phyloP scores from a whole-genome alignment of 495 filamentous ascomycete species.

The Trichoderma reesei region DNA sequence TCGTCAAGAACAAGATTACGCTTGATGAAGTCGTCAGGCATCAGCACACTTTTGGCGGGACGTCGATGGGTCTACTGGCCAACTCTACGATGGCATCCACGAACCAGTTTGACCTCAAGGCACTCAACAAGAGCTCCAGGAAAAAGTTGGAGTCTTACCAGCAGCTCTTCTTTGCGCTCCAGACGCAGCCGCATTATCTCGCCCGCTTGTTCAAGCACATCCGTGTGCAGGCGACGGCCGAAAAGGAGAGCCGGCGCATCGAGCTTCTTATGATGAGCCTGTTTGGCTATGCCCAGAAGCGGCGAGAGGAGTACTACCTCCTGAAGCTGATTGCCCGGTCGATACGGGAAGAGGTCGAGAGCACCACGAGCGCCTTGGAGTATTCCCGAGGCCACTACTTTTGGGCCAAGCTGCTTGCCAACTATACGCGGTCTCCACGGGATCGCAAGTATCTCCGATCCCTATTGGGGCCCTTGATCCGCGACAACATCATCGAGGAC shows the following conservation, averaged over 20 bases:
- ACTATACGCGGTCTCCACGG: slow-evolving; percentile 83
- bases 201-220: slow-evolving; percentile 76
- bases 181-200: slow-evolving; percentile 93
- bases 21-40: slow-evolving; percentile 96
- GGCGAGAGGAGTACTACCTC: slow-evolving; percentile 93
- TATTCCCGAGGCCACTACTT: slow-evolving; percentile 87
- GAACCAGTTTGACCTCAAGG: slow-evolving; percentile 93
- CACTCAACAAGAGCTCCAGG: slow-evolving; percentile 88
- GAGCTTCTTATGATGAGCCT: slow-evolving; percentile 93
- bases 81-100: slow-evolving; percentile 80
- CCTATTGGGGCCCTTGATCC: slow-evolving; percentile 70
- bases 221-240: slow-evolving; percentile 73
- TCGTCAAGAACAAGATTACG: slow-evolving; percentile 99
- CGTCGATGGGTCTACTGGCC: slow-evolving; percentile 74
- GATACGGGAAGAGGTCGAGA: slow-evolving; percentile 78
- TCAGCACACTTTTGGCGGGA: slow-evolving; percentile 91
- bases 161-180: slow-evolving; percentile 93
- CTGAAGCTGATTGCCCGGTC: slow-evolving; percentile 79
- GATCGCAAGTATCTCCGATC: slow-evolving; percentile 88
- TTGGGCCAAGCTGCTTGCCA: slow-evolving; percentile 76
- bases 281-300: slow-evolving; percentile 94
- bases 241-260: slow-evolving; percentile 86
- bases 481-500: slow-evolving; percentile 84
- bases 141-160: slow-evolving; percentile 95
- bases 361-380: slow-evolving; percentile 63